Evolutionary conservation across 192 early-diverging fungal species (phyloP).

Genomic region (Podila clonocystis): DNA sequence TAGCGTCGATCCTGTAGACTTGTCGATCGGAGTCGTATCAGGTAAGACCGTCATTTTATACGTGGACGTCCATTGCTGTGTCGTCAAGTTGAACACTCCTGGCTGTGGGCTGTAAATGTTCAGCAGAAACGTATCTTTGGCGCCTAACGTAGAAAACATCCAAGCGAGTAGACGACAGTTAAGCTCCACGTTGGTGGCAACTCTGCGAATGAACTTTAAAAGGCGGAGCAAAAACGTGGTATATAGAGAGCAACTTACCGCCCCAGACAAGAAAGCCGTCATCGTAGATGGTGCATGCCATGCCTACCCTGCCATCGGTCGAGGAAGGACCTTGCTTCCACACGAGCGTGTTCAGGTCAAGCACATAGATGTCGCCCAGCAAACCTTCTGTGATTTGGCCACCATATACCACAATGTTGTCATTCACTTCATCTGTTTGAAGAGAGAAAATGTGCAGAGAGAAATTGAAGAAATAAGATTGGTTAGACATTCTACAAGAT

Average conservation of each 20-base stretch:
- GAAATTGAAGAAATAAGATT: background rate
- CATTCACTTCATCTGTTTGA: constrained; percentile 5
- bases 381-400: constrained; percentile 8
- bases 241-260: background rate
- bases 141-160: background rate
- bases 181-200: too few species aligned
- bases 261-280: constrained; percentile 37
- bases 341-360: constrained; percentile 16
- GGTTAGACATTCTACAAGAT: background rate
- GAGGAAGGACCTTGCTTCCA: constrained; percentile 5
- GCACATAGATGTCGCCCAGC: constrained; percentile 17
- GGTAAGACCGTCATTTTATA: background rate
- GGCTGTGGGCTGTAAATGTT: background rate
- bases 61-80: background rate
- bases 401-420: constrained; percentile 20
- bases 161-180: background rate
- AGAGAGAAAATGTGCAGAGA: background rate
- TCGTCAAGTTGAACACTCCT: constrained; percentile 16
- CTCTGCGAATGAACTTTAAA: background rate
- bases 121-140: constrained; percentile 8
- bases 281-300: constrained; percentile 24
- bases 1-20: background rate
- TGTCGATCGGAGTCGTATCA: too few species aligned
- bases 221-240: too few species aligned
- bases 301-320: constrained; percentile 4